These are phyloP conservation scores for Leptosphaerulina australis DNA, from an alignment of 2,329 filamentous ascomycete species.

Conservation along the genomic window DNA sequence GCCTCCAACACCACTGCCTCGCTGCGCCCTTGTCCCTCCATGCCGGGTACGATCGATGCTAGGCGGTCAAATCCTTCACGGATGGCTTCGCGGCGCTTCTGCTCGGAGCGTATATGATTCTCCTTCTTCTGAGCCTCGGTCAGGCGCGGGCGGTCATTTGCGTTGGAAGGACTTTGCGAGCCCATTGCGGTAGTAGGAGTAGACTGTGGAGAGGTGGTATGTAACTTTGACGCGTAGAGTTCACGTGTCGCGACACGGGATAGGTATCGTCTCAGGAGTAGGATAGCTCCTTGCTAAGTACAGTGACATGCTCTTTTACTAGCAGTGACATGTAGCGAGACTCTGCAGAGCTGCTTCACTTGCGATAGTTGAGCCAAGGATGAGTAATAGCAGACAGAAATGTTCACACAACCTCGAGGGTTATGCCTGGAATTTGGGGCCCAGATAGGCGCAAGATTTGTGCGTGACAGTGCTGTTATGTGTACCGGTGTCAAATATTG, in stretches of 20 bases:
- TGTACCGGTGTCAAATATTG: background rate
- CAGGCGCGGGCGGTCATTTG: slow-evolving; percentile 65
- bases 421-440: no score
- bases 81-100: slow-evolving; percentile 74
- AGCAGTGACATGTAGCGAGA: slow-evolving; percentile 12
- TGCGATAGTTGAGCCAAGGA: slow-evolving; percentile 1
- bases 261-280: background rate
- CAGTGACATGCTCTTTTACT: slow-evolving; percentile 16
- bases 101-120: slow-evolving; percentile 73
- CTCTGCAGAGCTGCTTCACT: background rate
- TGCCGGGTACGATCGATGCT: slow-evolving; percentile 77
- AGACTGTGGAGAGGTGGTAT: background rate
- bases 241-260: background rate
- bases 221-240: background rate
- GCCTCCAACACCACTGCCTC: slow-evolving; percentile 80
- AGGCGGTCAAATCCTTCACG: slow-evolving; percentile 83
- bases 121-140: slow-evolving; percentile 74
- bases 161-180: slow-evolving; percentile 38
- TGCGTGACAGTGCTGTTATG: background rate
- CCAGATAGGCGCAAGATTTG: no score
- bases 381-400: no score
- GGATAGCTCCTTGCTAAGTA: background rate
- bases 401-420: no score
- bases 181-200: slow-evolving; percentile 23
- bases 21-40: slow-evolving; percentile 82